A percentile compares a stretch with the other conserved stretches of the same genome.
phyloP scores from a whole-genome alignment of 2,329 filamentous ascomycete genomes.

The Parascedosporium putredinis region DNA sequence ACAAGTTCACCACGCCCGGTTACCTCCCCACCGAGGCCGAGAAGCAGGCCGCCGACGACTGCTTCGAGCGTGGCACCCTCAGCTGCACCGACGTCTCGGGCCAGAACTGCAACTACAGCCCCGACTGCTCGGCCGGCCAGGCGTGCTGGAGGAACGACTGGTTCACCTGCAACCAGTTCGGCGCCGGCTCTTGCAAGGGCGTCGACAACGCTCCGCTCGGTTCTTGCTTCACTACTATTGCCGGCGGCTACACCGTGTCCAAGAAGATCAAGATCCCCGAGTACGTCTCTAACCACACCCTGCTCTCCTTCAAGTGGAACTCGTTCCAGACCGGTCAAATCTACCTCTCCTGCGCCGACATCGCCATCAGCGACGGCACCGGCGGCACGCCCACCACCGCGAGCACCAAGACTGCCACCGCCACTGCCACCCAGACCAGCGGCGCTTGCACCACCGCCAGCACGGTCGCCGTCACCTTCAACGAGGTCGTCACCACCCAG shows the following conservation, averaged over 20 bases:
- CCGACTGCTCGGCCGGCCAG: constrained; percentile 33
- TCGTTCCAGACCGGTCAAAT: constrained; percentile 43
- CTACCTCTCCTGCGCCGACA: constrained; percentile 43
- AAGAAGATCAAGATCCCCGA: constrained; percentile 40
- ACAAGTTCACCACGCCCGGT: constrained; percentile 35
- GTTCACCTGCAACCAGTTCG: constrained; percentile 41
- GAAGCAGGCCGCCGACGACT: constrained; percentile 42
- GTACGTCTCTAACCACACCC: constrained; percentile 36
- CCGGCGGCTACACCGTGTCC: constrained; percentile 41
- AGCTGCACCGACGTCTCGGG: constrained; percentile 38
- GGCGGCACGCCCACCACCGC: constrained; percentile 13
- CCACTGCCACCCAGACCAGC: constrained; percentile 12
- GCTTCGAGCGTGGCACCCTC: constrained; percentile 36
- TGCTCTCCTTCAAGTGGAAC: constrained; percentile 44
- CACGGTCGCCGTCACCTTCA: constrained; percentile 31
- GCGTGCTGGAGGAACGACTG: constrained; percentile 40
- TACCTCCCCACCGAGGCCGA: constrained; percentile 39
- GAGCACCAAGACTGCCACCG: constrained; percentile 12
- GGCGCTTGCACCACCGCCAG: constrained; percentile 18
- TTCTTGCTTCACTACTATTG: constrained; percentile 40
- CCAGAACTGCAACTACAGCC: constrained; percentile 35
- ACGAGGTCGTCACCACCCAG: constrained; percentile 29
- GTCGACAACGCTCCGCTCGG: constrained; percentile 32
- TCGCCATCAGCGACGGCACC: constrained; percentile 26
- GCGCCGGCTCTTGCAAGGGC: constrained; percentile 30